Evolutionary conservation across 768 basidiomycete species (phyloP).

Genomic region (Pleurotus giganteus): DNA sequence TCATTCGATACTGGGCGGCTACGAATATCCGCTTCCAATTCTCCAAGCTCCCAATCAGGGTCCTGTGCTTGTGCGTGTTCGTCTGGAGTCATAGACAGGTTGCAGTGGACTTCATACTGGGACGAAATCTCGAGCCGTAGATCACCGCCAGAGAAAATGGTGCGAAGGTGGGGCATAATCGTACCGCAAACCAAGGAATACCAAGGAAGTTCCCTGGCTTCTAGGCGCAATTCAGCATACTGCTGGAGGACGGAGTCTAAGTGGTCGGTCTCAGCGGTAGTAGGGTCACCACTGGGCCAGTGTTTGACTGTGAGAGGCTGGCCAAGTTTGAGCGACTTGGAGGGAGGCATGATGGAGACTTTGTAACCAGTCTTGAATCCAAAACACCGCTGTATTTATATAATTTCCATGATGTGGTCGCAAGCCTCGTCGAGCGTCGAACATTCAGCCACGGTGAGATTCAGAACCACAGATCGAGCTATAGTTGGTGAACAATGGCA

Average conservation of each 20-base stretch:
- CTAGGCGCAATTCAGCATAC: neutral
- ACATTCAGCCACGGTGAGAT: too few species aligned
- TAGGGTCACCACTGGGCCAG: too few species aligned
- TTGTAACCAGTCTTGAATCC: too few species aligned
- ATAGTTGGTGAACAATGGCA: too few species aligned
- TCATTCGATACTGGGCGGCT: neutral
- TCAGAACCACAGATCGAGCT: too few species aligned
- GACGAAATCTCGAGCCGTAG: neutral
- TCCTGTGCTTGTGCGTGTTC: neutral
- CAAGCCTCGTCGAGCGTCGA: too few species aligned
- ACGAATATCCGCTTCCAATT: neutral
- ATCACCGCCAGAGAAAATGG: neutral
- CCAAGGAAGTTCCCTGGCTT: neutral
- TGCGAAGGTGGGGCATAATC: constrained; percentile 1
- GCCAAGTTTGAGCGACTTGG: too few species aligned
- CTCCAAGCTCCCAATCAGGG: neutral
- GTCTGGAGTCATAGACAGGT: neutral
- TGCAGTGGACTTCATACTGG: neutral
- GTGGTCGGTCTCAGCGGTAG: too few species aligned
- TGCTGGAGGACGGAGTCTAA: neutral
- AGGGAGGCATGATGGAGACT: too few species aligned
- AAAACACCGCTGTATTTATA: too few species aligned
- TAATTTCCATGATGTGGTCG: too few species aligned
- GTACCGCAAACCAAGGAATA: neutral
- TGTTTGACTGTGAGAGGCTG: too few species aligned